Evolutionary conservation across 345 rosid species (phyloP), one percentile per base, ranked within the genome.

Genomic region (Nasturtium officinale): DNA sequence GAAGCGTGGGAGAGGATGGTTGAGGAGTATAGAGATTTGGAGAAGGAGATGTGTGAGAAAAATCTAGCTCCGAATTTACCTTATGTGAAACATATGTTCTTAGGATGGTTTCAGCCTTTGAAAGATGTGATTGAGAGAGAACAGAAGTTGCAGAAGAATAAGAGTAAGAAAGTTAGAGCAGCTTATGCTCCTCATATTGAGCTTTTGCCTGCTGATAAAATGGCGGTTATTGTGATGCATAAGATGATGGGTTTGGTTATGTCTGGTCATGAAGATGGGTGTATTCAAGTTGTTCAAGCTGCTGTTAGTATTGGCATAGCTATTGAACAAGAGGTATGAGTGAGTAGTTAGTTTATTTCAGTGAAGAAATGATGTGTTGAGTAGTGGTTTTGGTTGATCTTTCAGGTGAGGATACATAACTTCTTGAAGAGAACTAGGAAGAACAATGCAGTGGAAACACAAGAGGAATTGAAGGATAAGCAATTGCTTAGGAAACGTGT

Each of bases 211-310:
- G 85, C 95, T 5, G 98, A 94, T 77, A 94, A 91, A 78, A 89
- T 94, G 95, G 98, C 97, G 1, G 81, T 94, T 45, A 89, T 94
- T 74, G 89, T 89, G 51, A 94, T 94, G 98, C 96, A 94, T 66
- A 94, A 91, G 86, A 87, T 91, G 91, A 87, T 94, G 95, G 89
- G 82, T 29, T 70, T 94, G 81, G 64, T 89, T 65, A 89, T 87
- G 96, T 82, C 83, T 3, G 89, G 82, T 2, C 84, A 82, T 50
- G 86, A 82, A 56, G 85, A 84, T 67, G 90, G 95, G 21, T 91
- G 86, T 80, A 85, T 91, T 28, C 88, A 79, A 60, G 89, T 94
- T 79, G 91, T 91, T 71, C 92, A 91, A 76, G 98, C 96, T 65
- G 96, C 96, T 29, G 84, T 88, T 6, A 85, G 87, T 35, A 86